Evolutionary conservation across 2,329 filamentous ascomycete genomes (phyloP).

Genomic region (Fusarium sp.): DNA sequence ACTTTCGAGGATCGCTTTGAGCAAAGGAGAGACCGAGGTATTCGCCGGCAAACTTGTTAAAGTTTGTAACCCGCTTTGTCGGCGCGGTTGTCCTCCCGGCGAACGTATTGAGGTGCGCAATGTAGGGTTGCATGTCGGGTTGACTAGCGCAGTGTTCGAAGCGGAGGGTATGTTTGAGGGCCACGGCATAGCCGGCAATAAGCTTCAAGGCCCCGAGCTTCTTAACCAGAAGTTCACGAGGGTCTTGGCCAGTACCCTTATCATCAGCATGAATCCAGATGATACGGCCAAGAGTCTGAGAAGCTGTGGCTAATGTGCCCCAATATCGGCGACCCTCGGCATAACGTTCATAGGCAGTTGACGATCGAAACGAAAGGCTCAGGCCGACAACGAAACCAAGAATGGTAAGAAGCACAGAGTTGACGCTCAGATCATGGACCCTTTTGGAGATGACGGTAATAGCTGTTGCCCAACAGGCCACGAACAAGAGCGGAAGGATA

Average conservation of each 20-base stretch:
- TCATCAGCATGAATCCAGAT: slow-evolving; percentile 85
- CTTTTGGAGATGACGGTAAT: slow-evolving; percentile 70
- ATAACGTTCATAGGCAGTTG: slow-evolving; percentile 81
- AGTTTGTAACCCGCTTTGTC: slow-evolving; percentile 54
- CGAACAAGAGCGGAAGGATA: slow-evolving; percentile 74
- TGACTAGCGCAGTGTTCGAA: slow-evolving; percentile 86
- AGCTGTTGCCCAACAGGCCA: slow-evolving; percentile 73
- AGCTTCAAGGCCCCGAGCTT: slow-evolving; percentile 83
- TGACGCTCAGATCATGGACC: slow-evolving; percentile 55
- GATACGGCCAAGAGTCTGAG: slow-evolving; percentile 77
- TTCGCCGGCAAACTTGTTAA: slow-evolving; percentile 75
- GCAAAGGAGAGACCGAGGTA: slow-evolving; percentile 83
- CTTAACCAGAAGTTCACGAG: slow-evolving; percentile 76
- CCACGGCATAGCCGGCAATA: slow-evolving; percentile 78
- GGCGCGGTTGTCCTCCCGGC: slow-evolving; percentile 63
- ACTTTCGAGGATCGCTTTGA: slow-evolving; percentile 80
- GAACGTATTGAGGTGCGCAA: slow-evolving; percentile 80
- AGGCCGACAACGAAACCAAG: slow-evolving; percentile 86
- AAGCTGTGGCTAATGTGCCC: slow-evolving; percentile 70
- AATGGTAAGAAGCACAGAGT: slow-evolving; percentile 73
- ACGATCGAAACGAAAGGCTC: slow-evolving; percentile 79
- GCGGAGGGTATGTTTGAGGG: slow-evolving; percentile 84
- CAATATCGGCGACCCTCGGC: slow-evolving; percentile 73
- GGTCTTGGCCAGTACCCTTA: slow-evolving; percentile 60
- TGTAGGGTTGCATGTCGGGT: slow-evolving; percentile 76